Base-by-base conservation (phyloP, 2,329 filamentous ascomycete species). In the Dissoconium aciculare region DNA sequence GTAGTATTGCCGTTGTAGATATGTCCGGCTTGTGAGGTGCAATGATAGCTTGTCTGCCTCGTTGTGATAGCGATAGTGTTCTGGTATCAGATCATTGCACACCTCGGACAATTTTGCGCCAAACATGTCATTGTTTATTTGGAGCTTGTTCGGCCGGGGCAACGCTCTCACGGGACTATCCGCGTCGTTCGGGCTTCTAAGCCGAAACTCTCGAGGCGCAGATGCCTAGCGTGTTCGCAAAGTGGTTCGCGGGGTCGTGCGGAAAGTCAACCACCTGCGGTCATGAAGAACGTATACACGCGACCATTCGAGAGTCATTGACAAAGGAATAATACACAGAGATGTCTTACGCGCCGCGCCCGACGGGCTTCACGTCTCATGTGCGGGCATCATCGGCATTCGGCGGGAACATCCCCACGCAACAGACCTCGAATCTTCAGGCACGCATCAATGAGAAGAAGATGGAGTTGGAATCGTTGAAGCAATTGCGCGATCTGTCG, bases 361-460 rank as follows among this genome's bases (percentile, higher is more conserved):
- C 54, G 5, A 47, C 47, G 12, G 19, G 19, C 8, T 23, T 42
- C 38, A 11, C 33, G 36, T 17, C 31, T 39, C 5, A 84, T 69
- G 74, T 44, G 61, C 69, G 19, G 72, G 71, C 44, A 58, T 54
- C 43, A 52, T 53, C 49, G 47, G 37, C 50, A 46, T 45, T 57
- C 44, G 42, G 39, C 8, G 35, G 39, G 9, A 39, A 38, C 33
- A 35, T 34, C 32, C 36, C 33, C n/a, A 67, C 71, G 28, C 33
- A 35, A 9, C 76, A 81, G 53, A 79, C 79, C 1, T 71, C 78
- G 1, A 69, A 72, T 15, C 63, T 89, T 11, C 59, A 79, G 31
- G 71, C 78, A 26, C 76, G 81, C 40, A 83, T 91, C 51, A 74
- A 79, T 40, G 81, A 89, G 59, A 91, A 91, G 63, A 83, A 79